Conservation (phyloP, 1,139 yeast genomes). For the Scheffersomyces parashehatae region DNA sequence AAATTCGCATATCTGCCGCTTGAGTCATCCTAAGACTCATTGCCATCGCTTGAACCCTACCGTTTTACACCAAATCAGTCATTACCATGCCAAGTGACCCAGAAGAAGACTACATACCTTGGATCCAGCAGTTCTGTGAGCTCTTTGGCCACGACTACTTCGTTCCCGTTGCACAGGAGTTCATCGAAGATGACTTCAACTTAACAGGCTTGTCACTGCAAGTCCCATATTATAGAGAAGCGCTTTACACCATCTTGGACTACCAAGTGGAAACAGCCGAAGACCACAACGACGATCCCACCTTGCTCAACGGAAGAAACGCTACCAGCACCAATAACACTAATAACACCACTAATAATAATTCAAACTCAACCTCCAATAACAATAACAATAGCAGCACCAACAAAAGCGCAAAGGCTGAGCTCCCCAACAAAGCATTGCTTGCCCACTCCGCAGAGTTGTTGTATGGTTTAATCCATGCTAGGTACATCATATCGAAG, state of each 20-base stretch:
- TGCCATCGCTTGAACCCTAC: too few relatives aligned
- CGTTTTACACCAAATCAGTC: too few relatives aligned
- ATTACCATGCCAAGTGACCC: constrained; percentile 42
- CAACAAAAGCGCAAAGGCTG: constrained; percentile 24
- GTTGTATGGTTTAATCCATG: constrained; percentile 91
- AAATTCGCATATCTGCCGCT: too few relatives aligned
- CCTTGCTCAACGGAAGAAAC: constrained; percentile 13
- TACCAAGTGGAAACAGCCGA: constrained; percentile 80
- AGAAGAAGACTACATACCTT: constrained; percentile 69
- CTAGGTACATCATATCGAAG: constrained; percentile 83
- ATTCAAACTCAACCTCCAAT: not conserved
- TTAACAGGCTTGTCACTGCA: constrained; percentile 83
- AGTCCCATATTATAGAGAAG: constrained; percentile 91
- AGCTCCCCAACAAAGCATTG: constrained; percentile 68
- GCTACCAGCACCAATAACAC: constrained; percentile 6
- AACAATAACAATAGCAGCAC: constrained; percentile 2
- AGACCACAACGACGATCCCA: constrained; percentile 23
- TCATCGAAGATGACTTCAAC: constrained; percentile 95
- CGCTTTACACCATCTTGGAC: constrained; percentile 79
- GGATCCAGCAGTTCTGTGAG: constrained; percentile 90
- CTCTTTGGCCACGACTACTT: constrained; percentile 90
- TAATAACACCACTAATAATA: constrained; percentile 4
- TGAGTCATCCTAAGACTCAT: too few relatives aligned
- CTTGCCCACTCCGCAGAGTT: constrained; percentile 90
- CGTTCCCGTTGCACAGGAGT: constrained; percentile 89